Base-by-base conservation (phyloP, 257 asterid species). In the Solanum arcanum region DNA sequence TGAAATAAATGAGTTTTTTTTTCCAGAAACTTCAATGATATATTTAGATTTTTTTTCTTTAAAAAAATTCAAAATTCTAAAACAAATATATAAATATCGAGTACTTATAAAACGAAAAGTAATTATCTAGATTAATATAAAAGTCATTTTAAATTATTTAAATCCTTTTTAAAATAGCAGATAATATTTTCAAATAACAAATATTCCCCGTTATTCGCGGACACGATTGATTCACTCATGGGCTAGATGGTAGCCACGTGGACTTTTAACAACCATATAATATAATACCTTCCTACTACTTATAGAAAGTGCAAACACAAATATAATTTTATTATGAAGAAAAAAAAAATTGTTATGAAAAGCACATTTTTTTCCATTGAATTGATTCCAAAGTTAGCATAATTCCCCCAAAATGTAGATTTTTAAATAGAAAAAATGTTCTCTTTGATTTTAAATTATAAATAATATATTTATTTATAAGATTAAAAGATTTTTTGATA, bases 171-270 rank as follows among this genome's bases (percentile, higher is more conserved):
- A 10, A 29, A 62, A n/a, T 64, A 64, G 16, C 31, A n/a, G 70
- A 64, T 64, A 64, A 11, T 64, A 25, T 64, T 64, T 64, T 64
- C 70, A 62, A 62, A 62, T n/a, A n/a, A 62, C 3, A 15, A 0
- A 31, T 31, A 70, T 70, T 31, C 77, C 21, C 42, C 77, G 20
- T 70, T 74, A 74, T 74, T 59, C 33, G 68, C n/a, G 25, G 77
- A 31, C 12, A 70, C n/a, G 7, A 16, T 84, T 46, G 88, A 46
- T 35, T 69, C 44, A 66, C 46, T 83, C 83, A 46, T 35, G 37
- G 83, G 84, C 49, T 75, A 75, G 12, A 13, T 84, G 80, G 85
- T 13, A 68, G 88, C 88, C 89, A 68, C 49, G 86, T 89, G 90
- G 84, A 33, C 9, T 20, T 62, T 4, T 69, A 6, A 59, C 46